Conservation (phyloP, 1,139 yeast species). For the Taphrina sp. region DNA sequence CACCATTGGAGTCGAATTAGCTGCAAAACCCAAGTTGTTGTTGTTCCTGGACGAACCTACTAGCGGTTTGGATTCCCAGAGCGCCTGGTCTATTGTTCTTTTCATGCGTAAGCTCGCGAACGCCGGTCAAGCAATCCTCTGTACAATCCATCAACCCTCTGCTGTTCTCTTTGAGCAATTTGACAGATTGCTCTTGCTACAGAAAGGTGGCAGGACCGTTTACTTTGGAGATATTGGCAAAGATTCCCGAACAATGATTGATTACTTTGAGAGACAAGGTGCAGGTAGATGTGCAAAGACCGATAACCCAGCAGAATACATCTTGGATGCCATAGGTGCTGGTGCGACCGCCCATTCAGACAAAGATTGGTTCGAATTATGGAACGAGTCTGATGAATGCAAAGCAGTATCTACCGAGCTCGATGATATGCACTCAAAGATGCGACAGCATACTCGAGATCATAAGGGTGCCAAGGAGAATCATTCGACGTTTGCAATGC, state of each 20-base stretch:
- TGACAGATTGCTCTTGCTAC: conserved; percentile 68
- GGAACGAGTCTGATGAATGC: conserved; percentile 60
- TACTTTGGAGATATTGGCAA: conserved; percentile 78
- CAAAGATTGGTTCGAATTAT: conserved; percentile 63
- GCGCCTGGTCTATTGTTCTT: conserved; percentile 82
- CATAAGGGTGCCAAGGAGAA: conserved; percentile 20
- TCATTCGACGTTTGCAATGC: conserved; percentile 38
- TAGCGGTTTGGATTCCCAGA: conserved; percentile 87
- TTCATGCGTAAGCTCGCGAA: conserved; percentile 70
- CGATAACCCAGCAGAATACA: conserved; percentile 81
- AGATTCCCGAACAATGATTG: conserved; percentile 58
- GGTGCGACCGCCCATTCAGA: conserved; percentile 71
- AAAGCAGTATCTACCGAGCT: conserved; percentile 44
- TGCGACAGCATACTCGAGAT: conserved; percentile 7
- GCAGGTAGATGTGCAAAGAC: conserved; percentile 63
- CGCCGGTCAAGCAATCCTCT: conserved; percentile 76
- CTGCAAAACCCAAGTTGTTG: conserved; percentile 78
- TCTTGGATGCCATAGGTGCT: conserved; percentile 74
- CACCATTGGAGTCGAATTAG: conserved; percentile 82
- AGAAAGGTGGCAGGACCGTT: conserved; percentile 73
- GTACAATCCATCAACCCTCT: conserved; percentile 83
- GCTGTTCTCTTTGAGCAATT: conserved; percentile 72
- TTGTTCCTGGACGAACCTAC: conserved; percentile 89
- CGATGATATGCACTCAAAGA: conserved; percentile 30
- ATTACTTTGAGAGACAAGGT: conserved; percentile 68